A percentile compares a stretch with the other conserved stretches of the same genome.
Evolutionary conservation across 441 rosid genomes (phyloP).

Genomic region (Erodium trifolium): DNA sequence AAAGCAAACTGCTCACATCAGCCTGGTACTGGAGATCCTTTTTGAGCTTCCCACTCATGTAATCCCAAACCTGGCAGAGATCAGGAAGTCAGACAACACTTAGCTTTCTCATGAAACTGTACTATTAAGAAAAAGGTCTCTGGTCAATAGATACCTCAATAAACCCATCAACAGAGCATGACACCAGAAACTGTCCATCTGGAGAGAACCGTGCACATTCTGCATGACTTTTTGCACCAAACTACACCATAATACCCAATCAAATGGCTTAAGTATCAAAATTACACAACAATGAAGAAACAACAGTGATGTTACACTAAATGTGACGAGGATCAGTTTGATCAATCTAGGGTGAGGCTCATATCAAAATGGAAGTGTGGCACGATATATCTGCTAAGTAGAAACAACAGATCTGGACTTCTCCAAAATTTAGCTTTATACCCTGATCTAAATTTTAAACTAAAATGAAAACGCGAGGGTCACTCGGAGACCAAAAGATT

Average conservation of each 20-base stretch:
- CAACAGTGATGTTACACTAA: background rate
- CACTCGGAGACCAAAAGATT: background rate
- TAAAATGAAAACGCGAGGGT: background rate
- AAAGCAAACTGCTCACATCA: conserved; percentile 48
- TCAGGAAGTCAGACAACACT: conserved; percentile 21
- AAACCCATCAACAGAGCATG: conserved; percentile 96
- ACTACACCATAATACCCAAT: conserved; percentile 33
- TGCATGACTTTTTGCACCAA: conserved; percentile 92
- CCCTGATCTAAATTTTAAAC: too few relatives aligned
- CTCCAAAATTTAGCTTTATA: too few relatives aligned
- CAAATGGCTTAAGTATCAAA: background rate
- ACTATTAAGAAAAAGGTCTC: background rate
- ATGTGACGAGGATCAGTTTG: background rate
- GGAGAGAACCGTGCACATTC: conserved; percentile 87
- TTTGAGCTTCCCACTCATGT: conserved; percentile 93
- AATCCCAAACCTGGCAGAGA: conserved; percentile 83
- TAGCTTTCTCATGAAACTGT: conserved; percentile 16
- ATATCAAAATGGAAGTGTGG: background rate
- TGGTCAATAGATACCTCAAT: conserved; percentile 53
- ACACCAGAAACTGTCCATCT: conserved; percentile 97
- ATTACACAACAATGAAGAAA: conserved; percentile 6
- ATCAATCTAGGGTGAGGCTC: too few relatives aligned
- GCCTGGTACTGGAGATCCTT: conserved; percentile 99
- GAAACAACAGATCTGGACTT: background rate
- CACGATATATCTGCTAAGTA: background rate